Conservation (phyloP, 768 basidiomycete genomes). For the Rhodotorula kratochvilovae region DNA sequence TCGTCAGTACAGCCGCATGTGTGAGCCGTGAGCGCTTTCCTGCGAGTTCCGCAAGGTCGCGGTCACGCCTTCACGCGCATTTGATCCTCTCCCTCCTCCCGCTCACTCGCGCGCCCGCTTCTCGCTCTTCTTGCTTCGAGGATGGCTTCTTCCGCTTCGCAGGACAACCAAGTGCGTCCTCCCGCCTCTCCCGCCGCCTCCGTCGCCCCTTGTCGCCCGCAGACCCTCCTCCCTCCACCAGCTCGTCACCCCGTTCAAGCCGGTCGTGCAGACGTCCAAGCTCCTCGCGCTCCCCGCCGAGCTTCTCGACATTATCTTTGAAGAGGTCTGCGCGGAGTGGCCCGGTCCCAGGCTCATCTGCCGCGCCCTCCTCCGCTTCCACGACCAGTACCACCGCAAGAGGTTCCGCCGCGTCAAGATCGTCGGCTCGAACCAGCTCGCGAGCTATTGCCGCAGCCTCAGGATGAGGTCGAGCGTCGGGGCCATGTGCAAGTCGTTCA, state of each 20-base stretch:
- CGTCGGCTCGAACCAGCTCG: background rate
- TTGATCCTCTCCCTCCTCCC: background rate
- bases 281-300: background rate
- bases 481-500: background rate
- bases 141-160: background rate
- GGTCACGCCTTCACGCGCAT: too few relatives aligned
- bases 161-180: background rate
- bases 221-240: background rate
- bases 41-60: too few relatives aligned
- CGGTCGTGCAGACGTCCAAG: background rate
- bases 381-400: background rate
- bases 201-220: background rate
- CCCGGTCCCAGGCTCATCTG: background rate
- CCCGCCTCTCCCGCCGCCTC: background rate
- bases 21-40: too few relatives aligned
- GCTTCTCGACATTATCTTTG: background rate
- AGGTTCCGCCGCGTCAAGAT: background rate
- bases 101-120: background rate
- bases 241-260: background rate
- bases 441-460: background rate
- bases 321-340: background rate
- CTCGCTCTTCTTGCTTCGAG: background rate
- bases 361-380: background rate
- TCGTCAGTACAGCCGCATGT: too few relatives aligned
- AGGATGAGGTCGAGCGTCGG: background rate